phyloP scores from a whole-genome alignment of 805 yeast genomes.

The Nadsonia fulvescens region DNA sequence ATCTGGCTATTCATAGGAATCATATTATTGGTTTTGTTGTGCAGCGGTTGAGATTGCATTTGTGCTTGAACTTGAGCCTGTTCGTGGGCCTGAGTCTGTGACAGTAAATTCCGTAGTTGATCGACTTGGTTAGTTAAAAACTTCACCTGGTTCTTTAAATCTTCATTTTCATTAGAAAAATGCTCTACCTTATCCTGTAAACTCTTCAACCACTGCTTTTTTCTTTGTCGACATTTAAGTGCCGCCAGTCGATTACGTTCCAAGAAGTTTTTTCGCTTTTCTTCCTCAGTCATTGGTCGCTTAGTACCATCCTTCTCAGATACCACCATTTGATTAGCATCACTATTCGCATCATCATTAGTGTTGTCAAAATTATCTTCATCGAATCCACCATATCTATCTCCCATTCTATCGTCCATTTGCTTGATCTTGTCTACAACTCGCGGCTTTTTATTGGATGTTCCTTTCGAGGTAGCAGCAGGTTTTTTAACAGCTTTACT shows the following conservation, averaged over 20 bases:
- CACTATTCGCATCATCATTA: constrained; percentile 2
- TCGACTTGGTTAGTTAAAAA: constrained; percentile 40
- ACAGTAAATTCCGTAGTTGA: too few species aligned
- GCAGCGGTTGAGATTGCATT: not conserved
- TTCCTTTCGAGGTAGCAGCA: too few species aligned
- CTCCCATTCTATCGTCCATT: not conserved
- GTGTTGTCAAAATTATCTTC: constrained; percentile 4
- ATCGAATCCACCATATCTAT: constrained; percentile 2
- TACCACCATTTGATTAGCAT: not conserved
- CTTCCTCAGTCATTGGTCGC: constrained; percentile 44
- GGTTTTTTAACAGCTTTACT: constrained; percentile 4
- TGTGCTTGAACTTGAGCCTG: constrained; percentile 5
- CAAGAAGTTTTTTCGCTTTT: constrained; percentile 56
- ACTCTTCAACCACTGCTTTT: constrained; percentile 70
- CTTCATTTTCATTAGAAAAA: constrained; percentile 53
- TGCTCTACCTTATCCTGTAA: constrained; percentile 65
- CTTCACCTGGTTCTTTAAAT: constrained; percentile 39
- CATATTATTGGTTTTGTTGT: too few species aligned
- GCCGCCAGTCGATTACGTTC: constrained; percentile 94
- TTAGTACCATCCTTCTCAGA: constrained; percentile 8
- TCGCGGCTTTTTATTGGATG: too few species aligned
- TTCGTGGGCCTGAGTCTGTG: too few species aligned
- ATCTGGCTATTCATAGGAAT: too few species aligned
- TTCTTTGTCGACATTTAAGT: constrained; percentile 82
- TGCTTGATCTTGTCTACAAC: not conserved